phyloP scores from a whole-genome alignment of 2,329 filamentous ascomycete genomes.

The Fusarium sp. region DNA sequence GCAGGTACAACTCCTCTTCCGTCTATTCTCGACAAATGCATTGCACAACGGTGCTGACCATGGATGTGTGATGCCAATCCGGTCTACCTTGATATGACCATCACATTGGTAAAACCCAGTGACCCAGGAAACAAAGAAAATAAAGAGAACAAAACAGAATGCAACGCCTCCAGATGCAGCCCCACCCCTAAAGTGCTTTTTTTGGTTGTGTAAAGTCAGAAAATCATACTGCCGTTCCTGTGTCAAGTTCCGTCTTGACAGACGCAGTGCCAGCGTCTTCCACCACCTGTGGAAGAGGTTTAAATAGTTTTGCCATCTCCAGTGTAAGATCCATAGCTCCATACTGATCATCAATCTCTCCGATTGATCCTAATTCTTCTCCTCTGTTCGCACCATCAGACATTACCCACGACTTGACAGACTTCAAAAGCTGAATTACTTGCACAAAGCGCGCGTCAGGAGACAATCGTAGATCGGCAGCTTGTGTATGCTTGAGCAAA shows the following conservation, averaged over 20 bases:
- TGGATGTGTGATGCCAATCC: constrained; percentile 49
- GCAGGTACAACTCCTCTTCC: constrained; percentile 55
- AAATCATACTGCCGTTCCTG: constrained; percentile 51
- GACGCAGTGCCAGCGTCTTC: constrained; percentile 59
- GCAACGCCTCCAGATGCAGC: constrained; percentile 58
- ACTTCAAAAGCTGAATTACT: constrained; percentile 72
- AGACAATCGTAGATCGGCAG: constrained; percentile 66
- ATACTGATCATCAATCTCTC: constrained; percentile 76
- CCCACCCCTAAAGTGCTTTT: constrained; percentile 51
- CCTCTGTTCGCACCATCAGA: constrained; percentile 74
- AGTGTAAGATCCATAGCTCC: constrained; percentile 74
- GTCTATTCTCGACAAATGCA: constrained; percentile 57
- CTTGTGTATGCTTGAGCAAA: constrained; percentile 70
- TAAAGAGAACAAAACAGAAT: constrained; percentile 48
- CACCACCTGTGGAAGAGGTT: constrained; percentile 65
- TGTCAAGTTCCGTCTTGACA: constrained; percentile 59
- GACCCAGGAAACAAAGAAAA: constrained; percentile 48
- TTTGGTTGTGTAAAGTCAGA: constrained; percentile 46
- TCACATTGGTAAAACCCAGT: constrained; percentile 40
- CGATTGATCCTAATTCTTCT: constrained; percentile 76
- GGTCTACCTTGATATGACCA: constrained; percentile 37
- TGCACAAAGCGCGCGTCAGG: constrained; percentile 72
- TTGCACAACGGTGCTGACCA: constrained; percentile 52
- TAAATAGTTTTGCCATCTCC: constrained; percentile 79
- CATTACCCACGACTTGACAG: constrained; percentile 70